Evolutionary conservation across 2,329 filamentous ascomycete species (phyloP).

Genomic region (Pseudogymnoascus sp.): DNA sequence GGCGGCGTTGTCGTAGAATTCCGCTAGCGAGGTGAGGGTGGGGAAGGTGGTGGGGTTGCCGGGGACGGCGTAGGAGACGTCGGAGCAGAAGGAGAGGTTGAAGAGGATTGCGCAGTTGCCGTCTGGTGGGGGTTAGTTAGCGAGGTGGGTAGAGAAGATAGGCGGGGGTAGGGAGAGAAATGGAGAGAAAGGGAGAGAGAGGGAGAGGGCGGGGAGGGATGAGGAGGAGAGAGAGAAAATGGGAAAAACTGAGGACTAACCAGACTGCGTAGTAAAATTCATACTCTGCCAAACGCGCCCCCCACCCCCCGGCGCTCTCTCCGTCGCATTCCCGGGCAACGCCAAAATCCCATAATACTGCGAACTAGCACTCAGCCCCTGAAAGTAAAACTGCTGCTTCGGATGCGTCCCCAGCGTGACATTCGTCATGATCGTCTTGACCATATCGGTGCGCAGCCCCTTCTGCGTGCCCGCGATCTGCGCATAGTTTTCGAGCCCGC

Average conservation of each 20-base stretch:
- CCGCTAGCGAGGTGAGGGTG: conserved; percentile 54
- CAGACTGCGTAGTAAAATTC: conserved; percentile 70
- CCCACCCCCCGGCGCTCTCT: conserved; percentile 58
- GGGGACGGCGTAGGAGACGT: conserved; percentile 87
- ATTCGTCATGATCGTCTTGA: conserved; percentile 61
- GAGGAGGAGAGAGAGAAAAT: too few relatives aligned
- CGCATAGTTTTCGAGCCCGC: conserved; percentile 65
- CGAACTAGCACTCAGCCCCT: conserved; percentile 64
- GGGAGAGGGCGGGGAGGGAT: neutral
- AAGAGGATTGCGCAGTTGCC: conserved; percentile 81
- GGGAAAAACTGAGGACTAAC: conserved; percentile 41
- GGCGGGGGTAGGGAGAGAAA: neutral
- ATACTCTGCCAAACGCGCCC: conserved; percentile 67
- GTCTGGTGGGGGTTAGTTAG: conserved; percentile 39
- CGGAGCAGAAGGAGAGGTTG: conserved; percentile 80
- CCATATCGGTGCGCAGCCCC: conserved; percentile 39
- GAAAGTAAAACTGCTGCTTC: conserved; percentile 84
- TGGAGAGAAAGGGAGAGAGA: neutral
- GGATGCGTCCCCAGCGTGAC: conserved; percentile 61
- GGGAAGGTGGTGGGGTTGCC: conserved; percentile 62
- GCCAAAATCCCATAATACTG: conserved; percentile 70
- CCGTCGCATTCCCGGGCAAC: conserved; percentile 50
- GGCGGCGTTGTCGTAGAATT: conserved; percentile 75
- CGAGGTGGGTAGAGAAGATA: neutral
- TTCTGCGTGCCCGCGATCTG: conserved; percentile 54